These are phyloP conservation scores for Datura wrightii DNA, from an alignment of 257 asterid species.

Conservation along the genomic window DNA sequence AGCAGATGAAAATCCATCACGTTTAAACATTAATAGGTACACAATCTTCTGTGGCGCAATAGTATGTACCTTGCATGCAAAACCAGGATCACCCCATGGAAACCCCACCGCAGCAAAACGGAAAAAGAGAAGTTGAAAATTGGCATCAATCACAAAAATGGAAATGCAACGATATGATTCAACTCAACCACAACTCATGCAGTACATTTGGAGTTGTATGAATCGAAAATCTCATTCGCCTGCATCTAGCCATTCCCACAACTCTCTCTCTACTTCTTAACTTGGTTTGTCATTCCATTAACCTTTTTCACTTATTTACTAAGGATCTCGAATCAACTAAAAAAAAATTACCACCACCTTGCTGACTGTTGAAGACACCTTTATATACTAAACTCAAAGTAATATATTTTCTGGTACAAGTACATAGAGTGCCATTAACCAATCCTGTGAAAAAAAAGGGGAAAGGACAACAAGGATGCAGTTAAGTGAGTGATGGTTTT, in stretches of 20 bases:
- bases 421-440: background rate
- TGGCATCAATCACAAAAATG: background rate
- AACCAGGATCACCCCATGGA: conserved; percentile 29
- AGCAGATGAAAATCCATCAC: background rate
- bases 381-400: conserved; percentile 2
- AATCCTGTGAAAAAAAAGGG: background rate
- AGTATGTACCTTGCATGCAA: conserved; percentile 14
- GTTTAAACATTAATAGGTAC: background rate
- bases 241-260: background rate
- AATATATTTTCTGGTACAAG: background rate
- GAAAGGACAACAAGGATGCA: conserved; percentile 21
- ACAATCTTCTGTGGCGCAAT: background rate
- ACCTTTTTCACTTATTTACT: background rate
- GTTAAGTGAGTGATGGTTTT: background rate
- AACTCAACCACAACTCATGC: conserved; percentile 15
- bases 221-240: background rate
- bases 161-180: background rate
- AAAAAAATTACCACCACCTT: background rate
- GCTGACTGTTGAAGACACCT: background rate
- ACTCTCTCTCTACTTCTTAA: background rate
- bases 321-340: background rate
- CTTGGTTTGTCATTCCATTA: background rate
- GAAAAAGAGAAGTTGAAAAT: conserved; percentile 12
- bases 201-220: conserved; percentile 4
- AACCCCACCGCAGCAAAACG: conserved; percentile 3